Evolutionary conservation across 2,329 filamentous ascomycete species (phyloP).

Genomic region (Aaosphaeria pasadenensis): DNA sequence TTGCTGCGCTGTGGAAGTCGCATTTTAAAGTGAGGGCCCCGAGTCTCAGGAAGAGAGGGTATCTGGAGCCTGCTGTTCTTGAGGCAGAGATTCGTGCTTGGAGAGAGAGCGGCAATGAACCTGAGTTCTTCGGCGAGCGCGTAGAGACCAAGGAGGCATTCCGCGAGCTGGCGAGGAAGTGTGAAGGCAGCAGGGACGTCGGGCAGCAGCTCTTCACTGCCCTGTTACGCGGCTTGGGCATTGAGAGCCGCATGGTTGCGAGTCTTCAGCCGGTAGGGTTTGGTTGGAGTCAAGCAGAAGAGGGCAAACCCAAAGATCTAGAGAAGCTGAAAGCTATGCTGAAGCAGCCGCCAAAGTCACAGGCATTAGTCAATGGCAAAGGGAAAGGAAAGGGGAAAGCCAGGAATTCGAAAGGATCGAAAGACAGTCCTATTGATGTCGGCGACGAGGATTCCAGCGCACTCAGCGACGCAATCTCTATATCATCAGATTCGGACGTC

Average conservation of each 20-base stretch:
- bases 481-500: constrained; percentile 50
- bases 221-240: constrained; percentile 71
- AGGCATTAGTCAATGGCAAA: neutral
- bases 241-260: constrained; percentile 80
- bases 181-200: constrained; percentile 80
- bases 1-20: constrained; percentile 87
- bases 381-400: constrained; percentile 5
- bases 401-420: constrained; percentile 13
- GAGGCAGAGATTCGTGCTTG: constrained; percentile 72
- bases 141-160: constrained; percentile 68
- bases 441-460: constrained; percentile 49
- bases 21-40: constrained; percentile 74
- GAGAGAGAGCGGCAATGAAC: constrained; percentile 60
- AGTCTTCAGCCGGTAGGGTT: constrained; percentile 86
- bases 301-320: constrained; percentile 46
- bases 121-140: constrained; percentile 70
- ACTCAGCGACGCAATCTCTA: constrained; percentile 42
- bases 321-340: constrained; percentile 14
- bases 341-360: neutral
- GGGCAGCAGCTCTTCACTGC: constrained; percentile 89
- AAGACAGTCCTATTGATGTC: constrained; percentile 41
- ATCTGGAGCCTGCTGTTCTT: constrained; percentile 73
- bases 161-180: constrained; percentile 63
- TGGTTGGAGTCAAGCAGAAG: constrained; percentile 85
- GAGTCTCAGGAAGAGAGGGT: constrained; percentile 83